Base-by-base conservation (phyloP, 2,329 filamentous ascomycete species). In the Grosmannia clavigera region DNA sequence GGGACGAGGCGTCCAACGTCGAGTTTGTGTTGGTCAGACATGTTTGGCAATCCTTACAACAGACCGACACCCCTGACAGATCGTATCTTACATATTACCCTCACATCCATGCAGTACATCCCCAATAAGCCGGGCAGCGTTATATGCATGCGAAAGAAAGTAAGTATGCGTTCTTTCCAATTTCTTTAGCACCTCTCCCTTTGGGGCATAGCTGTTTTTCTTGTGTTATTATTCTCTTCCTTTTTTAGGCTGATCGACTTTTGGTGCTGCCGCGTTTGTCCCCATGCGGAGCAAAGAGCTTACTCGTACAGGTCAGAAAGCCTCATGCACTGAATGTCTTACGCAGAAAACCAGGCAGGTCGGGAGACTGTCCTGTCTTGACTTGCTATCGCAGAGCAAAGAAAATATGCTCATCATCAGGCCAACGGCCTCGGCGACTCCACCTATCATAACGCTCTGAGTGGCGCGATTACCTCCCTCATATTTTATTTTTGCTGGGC, bases 21-120 rank as follows among this genome's bases (percentile, higher is more conserved):
- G 35, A 3, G 48, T 58, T 54, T 48, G 40, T 29, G 38, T 60
- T 60, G 53, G 58, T 56, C 58, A 60, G 46, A 27, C 12, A 16
- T 9, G 58, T 60, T 60, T 27, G n/a, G 6, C 53, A 56, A 51
- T 56, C 35, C 3, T 60, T 56, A 56, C 53, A 46, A 40, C 12
- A 40, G 38, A 16, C 38, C 38, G 38, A 40, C 12, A 16, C 38
- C 35, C 38, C 14, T 40, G 38, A 40, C 38, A 14, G 14, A 9
- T 43, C 10, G 11, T 12, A 40, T 3, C 38, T 16, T 40, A 12
- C 40, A 43, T 46, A 46, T n/a, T 19, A n/a, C 19, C 43, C 19
- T n/a, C 16, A 19, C 40, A n/a, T 19, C 43, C 38, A 16, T 9
- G 16, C 6, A n/a, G 19, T 19, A 46, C 3, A n/a, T 46, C 7